phyloP scores from a whole-genome alignment of 2,329 filamentous ascomycete species.

The Albifimbria verrucaria region DNA sequence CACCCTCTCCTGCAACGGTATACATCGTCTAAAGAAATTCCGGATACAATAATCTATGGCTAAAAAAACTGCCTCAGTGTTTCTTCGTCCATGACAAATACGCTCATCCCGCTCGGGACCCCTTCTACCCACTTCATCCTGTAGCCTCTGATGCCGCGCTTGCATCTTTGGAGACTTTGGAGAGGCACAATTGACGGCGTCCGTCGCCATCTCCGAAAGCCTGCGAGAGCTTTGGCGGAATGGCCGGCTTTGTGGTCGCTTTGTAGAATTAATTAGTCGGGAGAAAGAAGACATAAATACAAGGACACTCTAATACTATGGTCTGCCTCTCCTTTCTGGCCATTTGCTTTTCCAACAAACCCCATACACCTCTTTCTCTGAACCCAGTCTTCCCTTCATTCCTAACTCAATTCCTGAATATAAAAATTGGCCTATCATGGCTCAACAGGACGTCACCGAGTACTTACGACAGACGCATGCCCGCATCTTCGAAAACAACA shows the following conservation, averaged over 20 bases:
- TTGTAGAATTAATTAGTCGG: background rate
- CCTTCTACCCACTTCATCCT: background rate
- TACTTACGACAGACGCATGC: conserved; percentile 55
- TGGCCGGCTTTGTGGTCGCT: background rate
- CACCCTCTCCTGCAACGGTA: background rate
- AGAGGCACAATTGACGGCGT: background rate
- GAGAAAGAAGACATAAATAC: background rate
- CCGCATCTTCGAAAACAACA: conserved; percentile 67
- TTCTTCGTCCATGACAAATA: background rate
- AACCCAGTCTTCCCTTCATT: background rate
- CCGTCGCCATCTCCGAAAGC: background rate
- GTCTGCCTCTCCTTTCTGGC: too few relatives aligned
- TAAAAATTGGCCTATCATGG: background rate
- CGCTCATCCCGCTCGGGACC: background rate
- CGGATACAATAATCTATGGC: background rate
- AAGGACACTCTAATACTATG: too few relatives aligned
- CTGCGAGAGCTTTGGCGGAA: background rate
- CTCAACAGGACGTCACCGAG: conserved; percentile 21
- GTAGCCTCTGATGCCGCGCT: background rate
- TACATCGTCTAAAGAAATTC: background rate
- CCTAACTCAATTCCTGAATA: background rate
- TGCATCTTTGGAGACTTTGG: background rate
- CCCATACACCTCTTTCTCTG: background rate
- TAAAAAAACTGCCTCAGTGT: background rate
- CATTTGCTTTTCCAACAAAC: background rate